Evolutionary conservation across 495 filamentous ascomycete species (phyloP).

Genomic region (Aspergillus nidulans): DNA sequence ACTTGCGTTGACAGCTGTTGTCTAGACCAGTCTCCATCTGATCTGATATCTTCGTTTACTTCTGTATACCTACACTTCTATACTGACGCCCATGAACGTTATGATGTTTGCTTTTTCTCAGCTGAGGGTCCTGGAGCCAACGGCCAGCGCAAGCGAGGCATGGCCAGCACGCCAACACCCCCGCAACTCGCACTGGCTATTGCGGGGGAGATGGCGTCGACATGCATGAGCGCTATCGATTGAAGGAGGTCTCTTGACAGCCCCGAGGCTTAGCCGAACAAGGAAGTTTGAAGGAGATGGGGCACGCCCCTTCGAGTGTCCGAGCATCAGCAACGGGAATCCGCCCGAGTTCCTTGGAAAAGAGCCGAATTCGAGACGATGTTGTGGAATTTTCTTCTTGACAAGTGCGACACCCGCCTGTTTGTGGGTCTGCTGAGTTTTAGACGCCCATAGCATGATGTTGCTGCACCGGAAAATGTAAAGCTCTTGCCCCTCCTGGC

Average conservation of each 20-base stretch:
- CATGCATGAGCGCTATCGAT: neutral
- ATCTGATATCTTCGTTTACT: neutral
- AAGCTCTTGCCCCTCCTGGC: conserved; percentile 19
- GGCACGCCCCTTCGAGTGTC: neutral
- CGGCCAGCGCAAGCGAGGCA: conserved; percentile 1
- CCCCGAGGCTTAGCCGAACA: conserved; percentile 12
- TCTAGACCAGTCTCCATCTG: conserved; percentile 17
- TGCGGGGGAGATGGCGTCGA: conserved; percentile 14
- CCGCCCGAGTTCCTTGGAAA: conserved; percentile 1
- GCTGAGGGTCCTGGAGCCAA: neutral
- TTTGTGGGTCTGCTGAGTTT: neutral
- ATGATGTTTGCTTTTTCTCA: neutral
- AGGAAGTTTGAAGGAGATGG: conserved; percentile 11
- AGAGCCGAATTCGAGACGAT: neutral
- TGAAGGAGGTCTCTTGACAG: conserved; percentile 7
- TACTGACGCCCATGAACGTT: neutral
- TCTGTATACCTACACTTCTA: conserved; percentile 1
- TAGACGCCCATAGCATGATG: neutral
- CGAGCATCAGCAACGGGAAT: neutral
- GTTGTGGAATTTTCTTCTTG: conserved; percentile 1
- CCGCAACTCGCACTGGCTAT: conserved; percentile 8
- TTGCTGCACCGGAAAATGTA: conserved; percentile 8
- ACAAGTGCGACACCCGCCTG: neutral
- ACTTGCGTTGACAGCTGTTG: conserved; percentile 19
- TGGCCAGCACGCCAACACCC: conserved; percentile 12